These are phyloP conservation scores for Trametes elegans DNA, from an alignment of 768 basidiomycete species.

Conservation along the genomic window DNA sequence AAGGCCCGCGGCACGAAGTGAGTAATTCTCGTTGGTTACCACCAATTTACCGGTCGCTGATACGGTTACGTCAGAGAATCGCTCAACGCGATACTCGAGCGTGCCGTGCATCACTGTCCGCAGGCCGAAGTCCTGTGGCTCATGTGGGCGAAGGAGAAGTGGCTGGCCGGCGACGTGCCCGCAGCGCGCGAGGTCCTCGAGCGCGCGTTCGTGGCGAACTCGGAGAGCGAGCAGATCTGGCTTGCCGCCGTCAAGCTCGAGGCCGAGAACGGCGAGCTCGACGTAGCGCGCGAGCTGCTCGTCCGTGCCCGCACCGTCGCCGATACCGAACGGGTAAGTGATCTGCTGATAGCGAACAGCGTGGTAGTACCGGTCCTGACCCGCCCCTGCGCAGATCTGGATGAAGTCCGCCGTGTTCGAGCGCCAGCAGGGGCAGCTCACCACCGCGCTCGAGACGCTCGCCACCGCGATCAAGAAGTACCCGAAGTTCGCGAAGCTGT, in stretches of 20 bases:
- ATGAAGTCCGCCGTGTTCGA: conserved; percentile 98
- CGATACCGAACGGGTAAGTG: conserved; percentile 81
- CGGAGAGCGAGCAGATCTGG: conserved; percentile 97
- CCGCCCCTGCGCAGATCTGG: conserved; percentile 93
- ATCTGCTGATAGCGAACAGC: no score
- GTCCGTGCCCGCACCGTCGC: conserved; percentile 88
- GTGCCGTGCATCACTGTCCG: conserved; percentile 88
- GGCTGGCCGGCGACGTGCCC: conserved; percentile 85
- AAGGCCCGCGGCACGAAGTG: conserved; percentile 85
- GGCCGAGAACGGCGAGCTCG: conserved; percentile 90
- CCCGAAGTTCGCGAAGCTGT: conserved; percentile 87
- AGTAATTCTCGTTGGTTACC: conserved; percentile 21
- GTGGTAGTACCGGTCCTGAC: no score
- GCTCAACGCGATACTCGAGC: conserved; percentile 74
- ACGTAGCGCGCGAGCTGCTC: conserved; percentile 82
- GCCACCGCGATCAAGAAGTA: conserved; percentile 76
- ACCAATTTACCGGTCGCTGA: neutral
- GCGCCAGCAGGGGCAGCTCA: conserved; percentile 77
- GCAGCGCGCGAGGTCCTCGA: conserved; percentile 90
- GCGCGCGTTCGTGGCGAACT: conserved; percentile 89
- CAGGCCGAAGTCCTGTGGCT: conserved; percentile 97
- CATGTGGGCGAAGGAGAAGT: conserved; percentile 98
- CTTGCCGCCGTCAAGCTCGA: conserved; percentile 96
- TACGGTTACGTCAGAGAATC: conserved; percentile 51
- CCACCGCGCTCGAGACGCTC: conserved; percentile 73